Evolutionary conservation across 106 monocot species (phyloP).

Genomic region (Alisma plantagoaquatica): DNA sequence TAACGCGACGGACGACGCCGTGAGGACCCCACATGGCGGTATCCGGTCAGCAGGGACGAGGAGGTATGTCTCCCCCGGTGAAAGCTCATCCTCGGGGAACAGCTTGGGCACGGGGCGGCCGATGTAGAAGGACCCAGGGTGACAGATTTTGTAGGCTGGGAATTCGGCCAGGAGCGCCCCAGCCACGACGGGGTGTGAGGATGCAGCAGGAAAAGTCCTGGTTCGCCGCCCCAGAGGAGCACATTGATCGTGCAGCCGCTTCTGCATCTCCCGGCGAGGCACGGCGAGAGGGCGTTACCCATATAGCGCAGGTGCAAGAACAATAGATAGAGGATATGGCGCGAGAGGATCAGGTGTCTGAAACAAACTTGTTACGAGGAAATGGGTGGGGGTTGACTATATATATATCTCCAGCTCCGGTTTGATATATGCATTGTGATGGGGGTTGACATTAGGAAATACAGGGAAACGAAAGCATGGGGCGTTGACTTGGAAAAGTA

Average conservation of each 20-base stretch:
- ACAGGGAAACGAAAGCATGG: background rate
- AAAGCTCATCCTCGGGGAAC: conserved; percentile 33
- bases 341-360: background rate
- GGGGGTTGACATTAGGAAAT: too few relatives aligned
- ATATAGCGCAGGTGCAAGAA: conserved; percentile 1
- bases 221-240: conserved; percentile 49
- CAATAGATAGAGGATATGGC: background rate
- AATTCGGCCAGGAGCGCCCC: conserved; percentile 36
- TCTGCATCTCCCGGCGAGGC: conserved; percentile 14
- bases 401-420: background rate
- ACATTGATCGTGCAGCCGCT: conserved; percentile 8
- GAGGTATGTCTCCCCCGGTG: conserved; percentile 54
- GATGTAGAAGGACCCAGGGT: conserved; percentile 64
- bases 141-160: conserved; percentile 45
- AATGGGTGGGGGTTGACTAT: background rate
- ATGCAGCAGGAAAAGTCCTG: conserved; percentile 9
- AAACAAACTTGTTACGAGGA: too few relatives aligned
- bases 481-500: conserved; percentile 5
- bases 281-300: conserved; percentile 18
- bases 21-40: conserved; percentile 18
- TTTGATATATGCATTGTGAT: too few relatives aligned
- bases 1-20: conserved; percentile 25
- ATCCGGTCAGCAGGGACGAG: conserved; percentile 48
- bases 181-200: too few relatives aligned
- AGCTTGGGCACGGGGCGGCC: conserved; percentile 47